Evolutionary conservation across 139 green algal species (phyloP), one percentile per base, ranked within the genome.

Genomic region (Tetradesmus obliquus): DNA sequence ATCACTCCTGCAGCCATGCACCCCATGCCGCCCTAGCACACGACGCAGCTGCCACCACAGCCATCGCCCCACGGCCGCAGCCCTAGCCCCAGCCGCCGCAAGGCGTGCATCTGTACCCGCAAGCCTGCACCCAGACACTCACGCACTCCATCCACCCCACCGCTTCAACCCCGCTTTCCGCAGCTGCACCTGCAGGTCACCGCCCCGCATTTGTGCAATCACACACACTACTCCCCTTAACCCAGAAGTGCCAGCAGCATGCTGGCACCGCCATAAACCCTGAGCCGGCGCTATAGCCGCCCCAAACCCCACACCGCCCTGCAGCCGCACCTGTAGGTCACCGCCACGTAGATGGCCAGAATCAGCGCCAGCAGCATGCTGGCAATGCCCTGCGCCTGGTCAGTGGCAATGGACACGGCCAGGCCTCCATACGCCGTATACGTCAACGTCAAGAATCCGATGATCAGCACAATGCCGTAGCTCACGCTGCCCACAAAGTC

Each of bases 341-440:
- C 94, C 0, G 93, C 95, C 62, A 96, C 92, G 88, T 95, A 99
- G 55, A 98, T 96, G 55, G 94, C 60, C 12, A 97, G 81, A 0
- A 97, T 85, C 13, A 91, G 0, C 10, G 96, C 91, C 69, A 98
- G 87, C 10, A 97, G n/a, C 60, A 97, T 86, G 55, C 88, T 95
- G 0, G 62, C 2, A 74, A 93, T 88, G 66, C 94, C 96, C 94
- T 98, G 96, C 8, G 95, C 79, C 66, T 97, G 95, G 91, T 99
- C 97, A 3, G 97, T 98, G 45, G 96, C 86, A 88, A 98, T 98
- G 55, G 95, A 97, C 60, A 98, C 94, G 62, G 94, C 94, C 57
- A 97, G 92, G 72, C 96, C 96, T 22, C 96, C 96, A 55, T 95
- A 95, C 20, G 92, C 86, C 19, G 96, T 98, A 94, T 98, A 98